Conservation (phyloP, 768 basidiomycete species). For the Leccinellum luteum region DNA sequence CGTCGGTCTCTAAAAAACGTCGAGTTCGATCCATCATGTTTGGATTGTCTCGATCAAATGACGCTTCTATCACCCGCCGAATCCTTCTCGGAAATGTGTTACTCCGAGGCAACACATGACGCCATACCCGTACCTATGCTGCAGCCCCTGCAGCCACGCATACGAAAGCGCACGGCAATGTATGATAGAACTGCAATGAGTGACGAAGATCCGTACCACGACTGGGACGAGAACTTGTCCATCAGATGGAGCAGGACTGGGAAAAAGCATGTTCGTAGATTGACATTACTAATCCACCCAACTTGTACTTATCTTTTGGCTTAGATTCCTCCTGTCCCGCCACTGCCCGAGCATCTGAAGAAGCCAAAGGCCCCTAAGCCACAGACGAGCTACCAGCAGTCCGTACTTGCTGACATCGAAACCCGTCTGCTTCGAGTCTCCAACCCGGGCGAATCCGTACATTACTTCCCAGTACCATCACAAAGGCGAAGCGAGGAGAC, state of each 20-base stretch:
- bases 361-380: conserved; percentile 11
- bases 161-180: conserved; percentile 26
- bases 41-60: conserved; percentile 42
- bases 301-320: conserved; percentile 1
- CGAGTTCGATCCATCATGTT: conserved; percentile 40
- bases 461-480: conserved; percentile 34
- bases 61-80: conserved; percentile 40
- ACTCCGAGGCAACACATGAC: conserved; percentile 39
- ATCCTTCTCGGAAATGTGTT: conserved; percentile 44
- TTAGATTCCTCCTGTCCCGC: conserved; percentile 27
- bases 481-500: conserved; percentile 32
- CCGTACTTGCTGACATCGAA: conserved; percentile 31
- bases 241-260: conserved; percentile 12
- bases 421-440: conserved; percentile 27
- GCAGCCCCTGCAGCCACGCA: conserved; percentile 32
- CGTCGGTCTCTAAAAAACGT: conserved; percentile 35
- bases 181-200: conserved; percentile 35
- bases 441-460: conserved; percentile 31
- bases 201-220: conserved; percentile 34
- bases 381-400: conserved; percentile 30
- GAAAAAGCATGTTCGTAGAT: conserved; percentile 23
- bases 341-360: conserved; percentile 26
- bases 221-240: conserved; percentile 36
- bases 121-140: conserved; percentile 25
- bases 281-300: neutral